Evolutionary conservation across 2,329 filamentous ascomycete genomes (phyloP), one percentile per base, ranked within the genome.

Genomic region (Sphaceloma murrayae): DNA sequence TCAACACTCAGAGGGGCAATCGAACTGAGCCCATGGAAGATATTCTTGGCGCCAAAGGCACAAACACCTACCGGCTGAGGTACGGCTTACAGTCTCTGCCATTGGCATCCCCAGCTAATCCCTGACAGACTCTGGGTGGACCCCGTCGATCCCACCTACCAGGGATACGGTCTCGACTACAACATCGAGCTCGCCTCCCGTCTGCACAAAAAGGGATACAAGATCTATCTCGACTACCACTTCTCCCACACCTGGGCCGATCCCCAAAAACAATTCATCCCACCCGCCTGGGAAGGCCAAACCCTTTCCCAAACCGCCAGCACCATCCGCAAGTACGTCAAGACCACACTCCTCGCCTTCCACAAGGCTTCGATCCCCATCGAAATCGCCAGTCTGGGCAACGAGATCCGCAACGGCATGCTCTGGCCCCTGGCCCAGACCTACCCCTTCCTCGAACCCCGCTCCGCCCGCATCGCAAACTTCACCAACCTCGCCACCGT

Each of bases 301-400:
- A 19, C 24, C 10, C 26, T 42, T 10, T 58, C 49, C 4, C 53
- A 53, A 13, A 48, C 65, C 26, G 40, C 52, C 13, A 43, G 45
- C 1, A 59, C 53, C 4, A 54, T 65, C 2, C 56, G 59, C 18
- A 29, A 52, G 6, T 65, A 64, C 51, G 62, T 64, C 47, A 51
- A 53, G 10, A 52, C 51, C 29, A 62, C 59, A 5, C 52, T 70
- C 46, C 49, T 64, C 36, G 57, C 62, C 1, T 70, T 68, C 55
- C 54, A 60, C 42, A 48, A 56, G 21, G 61, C 59, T 19, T 57
- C 60, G 17, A 62, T 70, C 22, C 54, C 62, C 29, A 58, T 67
- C 19, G 58, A 57, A 14, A 58, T 68, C 36, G 66, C 70, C 5
- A 65, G 53, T 13, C 53, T 65, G 5, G 62, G 62, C 36, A 64